phyloP scores from a whole-genome alignment of 768 basidiomycete species.

The Megacollybia marginata region DNA sequence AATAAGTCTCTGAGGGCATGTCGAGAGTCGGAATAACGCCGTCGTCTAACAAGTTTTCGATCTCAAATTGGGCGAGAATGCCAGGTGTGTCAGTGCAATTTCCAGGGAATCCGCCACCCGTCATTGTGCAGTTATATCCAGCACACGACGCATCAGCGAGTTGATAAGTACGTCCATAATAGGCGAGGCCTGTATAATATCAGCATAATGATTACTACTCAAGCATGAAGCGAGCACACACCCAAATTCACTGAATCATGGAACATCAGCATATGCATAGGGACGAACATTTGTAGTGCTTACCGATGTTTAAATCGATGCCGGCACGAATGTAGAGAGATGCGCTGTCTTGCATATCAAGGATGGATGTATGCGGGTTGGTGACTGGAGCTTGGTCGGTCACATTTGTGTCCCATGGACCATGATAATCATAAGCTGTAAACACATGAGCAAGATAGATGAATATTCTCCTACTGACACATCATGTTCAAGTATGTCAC shows the following conservation, averaged over 20 bases:
- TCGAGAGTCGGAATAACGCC: slow-evolving; percentile 9
- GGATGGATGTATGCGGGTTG: slow-evolving; percentile 15
- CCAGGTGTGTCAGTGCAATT: slow-evolving; percentile 8
- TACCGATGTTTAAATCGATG: slow-evolving; percentile 13
- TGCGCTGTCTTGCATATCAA: slow-evolving; percentile 13
- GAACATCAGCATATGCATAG: no score
- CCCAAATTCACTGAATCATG: not conserved
- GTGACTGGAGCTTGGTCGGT: slow-evolving; percentile 11
- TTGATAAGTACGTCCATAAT: slow-evolving; percentile 14
- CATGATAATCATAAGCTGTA: slow-evolving; percentile 15
- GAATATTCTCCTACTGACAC: slow-evolving; percentile 4
- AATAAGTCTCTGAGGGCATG: slow-evolving; percentile 8
- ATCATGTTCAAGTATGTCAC: slow-evolving; percentile 18
- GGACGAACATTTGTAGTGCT: not conserved
- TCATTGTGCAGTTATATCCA: slow-evolving; percentile 5
- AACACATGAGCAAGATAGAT: not conserved
- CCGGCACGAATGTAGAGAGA: slow-evolving; percentile 12
- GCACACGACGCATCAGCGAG: not conserved
- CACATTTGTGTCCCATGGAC: slow-evolving; percentile 16
- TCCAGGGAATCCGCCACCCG: slow-evolving; percentile 8
- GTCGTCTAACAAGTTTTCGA: slow-evolving; percentile 1
- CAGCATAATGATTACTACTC: not conserved
- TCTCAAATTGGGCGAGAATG: slow-evolving; percentile 10
- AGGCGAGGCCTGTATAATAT: slow-evolving; percentile 11
- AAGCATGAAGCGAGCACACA: not conserved